Evolutionary conservation across 306 rosid genomes (phyloP).

Genomic region (Trifolium dubium): DNA sequence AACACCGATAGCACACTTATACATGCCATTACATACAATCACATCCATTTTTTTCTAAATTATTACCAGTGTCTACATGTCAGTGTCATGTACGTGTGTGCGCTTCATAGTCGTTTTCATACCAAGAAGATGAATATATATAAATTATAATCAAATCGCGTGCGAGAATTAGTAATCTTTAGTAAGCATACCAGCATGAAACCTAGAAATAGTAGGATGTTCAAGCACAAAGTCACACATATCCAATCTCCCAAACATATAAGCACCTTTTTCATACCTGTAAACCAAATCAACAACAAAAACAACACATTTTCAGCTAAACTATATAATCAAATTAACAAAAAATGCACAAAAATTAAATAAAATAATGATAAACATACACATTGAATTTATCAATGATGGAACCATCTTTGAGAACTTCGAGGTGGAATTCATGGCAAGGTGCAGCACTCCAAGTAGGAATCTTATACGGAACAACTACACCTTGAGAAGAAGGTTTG

Average conservation of each 20-base stretch:
- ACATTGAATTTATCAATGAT: slow-evolving; percentile 66
- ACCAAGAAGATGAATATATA: not conserved
- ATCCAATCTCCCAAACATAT: slow-evolving; percentile 93
- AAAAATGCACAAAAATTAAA: no score
- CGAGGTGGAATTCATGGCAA: slow-evolving; percentile 71
- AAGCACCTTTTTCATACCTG: slow-evolving; percentile 86
- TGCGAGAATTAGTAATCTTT: not conserved
- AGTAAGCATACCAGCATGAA: slow-evolving; percentile 73
- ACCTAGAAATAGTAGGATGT: slow-evolving; percentile 86
- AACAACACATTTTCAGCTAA: not conserved
- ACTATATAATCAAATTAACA: not conserved
- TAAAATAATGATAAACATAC: slow-evolving; percentile 34
- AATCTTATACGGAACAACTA: slow-evolving; percentile 67
- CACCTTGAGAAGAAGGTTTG: slow-evolving; percentile 49
- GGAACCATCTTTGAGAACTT: slow-evolving; percentile 86
- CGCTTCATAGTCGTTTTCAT: not conserved
- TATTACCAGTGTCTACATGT: not conserved
- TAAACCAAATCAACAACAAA: slow-evolving; percentile 4
- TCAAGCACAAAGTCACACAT: slow-evolving; percentile 88
- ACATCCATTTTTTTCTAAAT: not conserved
- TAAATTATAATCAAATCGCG: not conserved
- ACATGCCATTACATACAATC: not conserved
- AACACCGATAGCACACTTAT: not conserved
- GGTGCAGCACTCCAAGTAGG: slow-evolving; percentile 89
- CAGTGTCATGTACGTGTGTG: not conserved